Base-by-base conservation (phyloP, 768 basidiomycete species). In the Cystobasidiopsis lactophilus region DNA sequence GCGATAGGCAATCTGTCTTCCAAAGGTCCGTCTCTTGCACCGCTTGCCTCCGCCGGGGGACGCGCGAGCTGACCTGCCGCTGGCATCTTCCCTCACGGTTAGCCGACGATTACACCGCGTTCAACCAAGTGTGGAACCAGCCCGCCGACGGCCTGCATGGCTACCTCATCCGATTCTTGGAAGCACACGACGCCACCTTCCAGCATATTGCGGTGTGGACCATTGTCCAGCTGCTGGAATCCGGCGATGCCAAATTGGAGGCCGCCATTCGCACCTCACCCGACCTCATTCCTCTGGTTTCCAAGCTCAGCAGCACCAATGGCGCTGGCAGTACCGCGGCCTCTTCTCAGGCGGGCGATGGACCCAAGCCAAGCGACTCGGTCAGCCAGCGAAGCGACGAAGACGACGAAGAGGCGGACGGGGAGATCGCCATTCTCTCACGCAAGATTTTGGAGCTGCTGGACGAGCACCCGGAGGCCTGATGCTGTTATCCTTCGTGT, bases 201-300 rank as follows among this genome's bases (percentile, higher is more conserved):
- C 89, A 95, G 66, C 93, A 98, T 64, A 98, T 96, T 57, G 93
- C 93, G 31, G 88, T 98, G 40, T 98, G 93, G 93, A 95, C 93
- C 0, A 89, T 96, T 59, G 89, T 95, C 24, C 93, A 98, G 64
- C 70, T 98, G 21, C 73, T 98, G 26, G 93, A 98, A 66, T 91
- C 91, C n/a, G 83, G 85, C 56, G 84, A 96, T 66, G 80, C 82
- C 19, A 80, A 84, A 64, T 71, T 96, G 39, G 82, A 81, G 55
- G 81, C 77, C 67, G 89, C 83, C 69, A 86, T 96, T 66, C 84
- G 85, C 52, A 75, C 69, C 51, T 95, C 91, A 3, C 73, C 69
- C 53, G 70, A 84, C 52, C 72, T 96, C 55, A 75, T 85, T 41
- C 79, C 86, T 19, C 82, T 83, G 51, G 89, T 96, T 58, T 80